A percentile compares a stretch with the other conserved stretches of the same genome.
Conservation (phyloP, 768 basidiomycete genomes). For the Gyrodon lividus region DNA sequence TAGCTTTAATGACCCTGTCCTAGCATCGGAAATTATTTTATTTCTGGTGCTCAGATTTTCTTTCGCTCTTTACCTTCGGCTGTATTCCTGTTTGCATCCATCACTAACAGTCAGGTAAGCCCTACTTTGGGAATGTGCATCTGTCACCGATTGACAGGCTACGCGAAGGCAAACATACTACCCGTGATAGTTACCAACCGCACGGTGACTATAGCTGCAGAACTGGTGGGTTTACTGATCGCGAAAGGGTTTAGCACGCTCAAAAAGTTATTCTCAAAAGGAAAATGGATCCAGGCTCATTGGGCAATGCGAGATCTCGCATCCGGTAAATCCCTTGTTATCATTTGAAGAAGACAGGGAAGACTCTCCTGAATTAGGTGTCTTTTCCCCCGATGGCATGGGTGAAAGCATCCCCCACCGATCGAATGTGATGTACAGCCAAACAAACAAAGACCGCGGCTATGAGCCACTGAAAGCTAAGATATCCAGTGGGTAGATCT, state of each 20-base stretch:
- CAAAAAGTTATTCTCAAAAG: slow-evolving; percentile 35
- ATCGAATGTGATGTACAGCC: slow-evolving; percentile 68
- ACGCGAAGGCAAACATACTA: slow-evolving; percentile 67
- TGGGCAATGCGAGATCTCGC: slow-evolving; percentile 93
- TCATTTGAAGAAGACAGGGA: slow-evolving; percentile 30
- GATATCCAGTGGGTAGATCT: slow-evolving; percentile 55
- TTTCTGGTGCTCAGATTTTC: slow-evolving; percentile 86
- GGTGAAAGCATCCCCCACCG: slow-evolving; percentile 45
- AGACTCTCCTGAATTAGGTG: slow-evolving; percentile 33
- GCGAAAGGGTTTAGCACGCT: slow-evolving; percentile 51
- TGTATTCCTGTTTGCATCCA: slow-evolving; percentile 90
- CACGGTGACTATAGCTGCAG: slow-evolving; percentile 92
- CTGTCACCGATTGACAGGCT: slow-evolving; percentile 11
- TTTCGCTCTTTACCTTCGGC: slow-evolving; percentile 92
- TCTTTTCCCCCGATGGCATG: slow-evolving; percentile 54
- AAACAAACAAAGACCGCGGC: slow-evolving; percentile 44
- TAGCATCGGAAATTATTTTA: slow-evolving; percentile 88
- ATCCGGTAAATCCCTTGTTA: slow-evolving; percentile 53
- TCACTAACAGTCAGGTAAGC: slow-evolving; percentile 71
- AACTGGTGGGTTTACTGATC: slow-evolving; percentile 52
- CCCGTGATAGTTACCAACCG: slow-evolving; percentile 93
- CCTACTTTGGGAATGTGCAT: slow-evolving; percentile 10
- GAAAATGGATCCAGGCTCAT: slow-evolving; percentile 75
- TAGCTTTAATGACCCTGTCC: slow-evolving; percentile 1
- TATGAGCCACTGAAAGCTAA: slow-evolving; percentile 58